These are phyloP conservation scores for Eutrema japonicum DNA, from an alignment of 345 rosid genomes.

Conservation along the genomic window DNA sequence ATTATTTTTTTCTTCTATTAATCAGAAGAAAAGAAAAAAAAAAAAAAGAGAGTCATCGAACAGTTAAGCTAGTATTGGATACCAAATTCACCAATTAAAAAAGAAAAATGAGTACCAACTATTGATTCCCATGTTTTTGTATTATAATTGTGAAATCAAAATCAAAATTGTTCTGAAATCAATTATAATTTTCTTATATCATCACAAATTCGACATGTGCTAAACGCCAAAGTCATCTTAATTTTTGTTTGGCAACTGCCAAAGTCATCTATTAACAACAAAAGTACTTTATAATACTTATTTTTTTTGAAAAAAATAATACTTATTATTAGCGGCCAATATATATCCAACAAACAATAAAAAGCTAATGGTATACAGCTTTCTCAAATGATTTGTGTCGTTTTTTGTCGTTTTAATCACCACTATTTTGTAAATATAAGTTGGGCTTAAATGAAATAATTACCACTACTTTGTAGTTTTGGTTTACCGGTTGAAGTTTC, in stretches of 20 bases:
- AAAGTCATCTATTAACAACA: background rate
- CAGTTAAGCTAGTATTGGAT: too few relatives aligned
- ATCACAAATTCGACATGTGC: background rate
- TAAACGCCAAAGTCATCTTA: slow-evolving; percentile 9
- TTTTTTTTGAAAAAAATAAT: too few relatives aligned
- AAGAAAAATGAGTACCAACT: background rate
- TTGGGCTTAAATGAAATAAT: too few relatives aligned
- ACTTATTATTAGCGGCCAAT: slow-evolving; percentile 11
- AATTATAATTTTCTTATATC: background rate
- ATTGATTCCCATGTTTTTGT: background rate
- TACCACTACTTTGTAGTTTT: too few relatives aligned
- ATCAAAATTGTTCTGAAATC: background rate
- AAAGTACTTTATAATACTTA: background rate
- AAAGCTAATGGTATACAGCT: slow-evolving; percentile 33
- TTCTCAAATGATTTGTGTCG: slow-evolving; percentile 9
- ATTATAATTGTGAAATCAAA: background rate
- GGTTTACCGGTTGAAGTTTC: too few relatives aligned
- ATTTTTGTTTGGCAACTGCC: background rate
- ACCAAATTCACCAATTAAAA: background rate
- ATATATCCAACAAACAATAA: background rate
- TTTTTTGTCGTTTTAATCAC: background rate
- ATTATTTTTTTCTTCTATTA: background rate
- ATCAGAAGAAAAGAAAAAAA: background rate
- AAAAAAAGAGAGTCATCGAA: too few relatives aligned
- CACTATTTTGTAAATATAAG: background rate